Evolutionary conservation across 2,329 filamentous ascomycete genomes (phyloP), one percentile per base, ranked within the genome.

Genomic region (Coniochaeta sp.): DNA sequence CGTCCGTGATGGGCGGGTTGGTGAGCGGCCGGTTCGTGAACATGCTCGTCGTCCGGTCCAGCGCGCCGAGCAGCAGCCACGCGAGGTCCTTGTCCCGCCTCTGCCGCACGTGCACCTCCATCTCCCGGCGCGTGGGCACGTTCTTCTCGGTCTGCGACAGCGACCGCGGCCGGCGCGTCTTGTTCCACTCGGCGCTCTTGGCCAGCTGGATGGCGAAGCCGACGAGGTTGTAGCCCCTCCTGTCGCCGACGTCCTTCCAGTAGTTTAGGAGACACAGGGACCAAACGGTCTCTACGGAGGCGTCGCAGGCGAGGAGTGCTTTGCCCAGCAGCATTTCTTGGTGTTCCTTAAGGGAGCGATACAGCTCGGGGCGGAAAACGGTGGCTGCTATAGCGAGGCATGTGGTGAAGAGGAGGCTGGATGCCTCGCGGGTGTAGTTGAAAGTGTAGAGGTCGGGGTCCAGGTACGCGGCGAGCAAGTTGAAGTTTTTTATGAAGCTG

Each of bases 181-280:
- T 48, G 16, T 48, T 7, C 45, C 45, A 48, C 22, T 48, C 45
- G 45, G 45, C 45, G 5, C 22, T 28, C 20, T 27, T 48, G 13
- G 45, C 45, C 45, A 48, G 20, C 12, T 27, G 45, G 22, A 48
- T 22, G 14, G 45, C 45, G 28, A 48, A 48, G 22, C 45, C 45
- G 20, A 48, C 45, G 6, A 48, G 16, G 26, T 27, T 48, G 26
- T 48, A 48, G 22, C 45, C 45, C 12, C 45, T 22, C 27, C 26
- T 28, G 16, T 48, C 45, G 22, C 45, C 45, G 22, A 48, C 45
- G 16, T 48, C 45, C 18, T 48, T 48, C 45, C 45, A 48, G 45
- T 48, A 48, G 26, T 27, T 28, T 16, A 48, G 14, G 10, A 22
- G 26, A 4, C 20, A 9, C 24, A 48, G 4, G n/a, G 45, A n/a